Percentiles rank a stretch among this genome's conserved stretches.
phyloP scores from a whole-genome alignment of 352 stramenopile species.

The Phytopythium mirpurense region DNA sequence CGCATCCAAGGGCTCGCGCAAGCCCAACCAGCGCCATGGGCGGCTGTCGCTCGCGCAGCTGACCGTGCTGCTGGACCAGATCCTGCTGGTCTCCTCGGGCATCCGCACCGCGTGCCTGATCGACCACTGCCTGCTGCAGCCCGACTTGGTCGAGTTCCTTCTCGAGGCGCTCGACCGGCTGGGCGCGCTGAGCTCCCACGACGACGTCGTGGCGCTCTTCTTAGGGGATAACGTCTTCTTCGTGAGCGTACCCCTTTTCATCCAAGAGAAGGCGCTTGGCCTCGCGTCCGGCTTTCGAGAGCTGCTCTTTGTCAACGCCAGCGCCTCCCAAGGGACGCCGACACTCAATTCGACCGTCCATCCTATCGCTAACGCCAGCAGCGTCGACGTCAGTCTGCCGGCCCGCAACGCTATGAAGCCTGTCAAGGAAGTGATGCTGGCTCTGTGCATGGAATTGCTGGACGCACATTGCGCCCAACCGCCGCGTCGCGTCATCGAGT shows the following conservation, averaged over 20 bases:
- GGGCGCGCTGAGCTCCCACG: not conserved
- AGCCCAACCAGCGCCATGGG: not conserved
- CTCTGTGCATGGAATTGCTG: constrained; percentile 6
- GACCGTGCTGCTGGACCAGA: constrained; percentile 23
- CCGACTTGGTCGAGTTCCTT: constrained; percentile 15
- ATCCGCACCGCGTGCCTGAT: constrained; percentile 36
- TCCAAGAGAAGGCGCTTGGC: constrained; percentile 26
- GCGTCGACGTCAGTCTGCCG: not conserved
- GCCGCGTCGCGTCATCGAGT: constrained; percentile 14
- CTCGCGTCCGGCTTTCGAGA: constrained; percentile 12
- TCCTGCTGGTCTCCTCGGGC: constrained; percentile 30
- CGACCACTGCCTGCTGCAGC: constrained; percentile 31
- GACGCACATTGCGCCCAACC: not conserved
- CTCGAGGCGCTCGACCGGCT: constrained; percentile 11
- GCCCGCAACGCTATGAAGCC: not conserved
- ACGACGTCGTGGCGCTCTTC: constrained; percentile 19
- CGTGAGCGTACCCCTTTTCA: constrained; percentile 23
- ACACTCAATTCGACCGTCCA: not conserved
- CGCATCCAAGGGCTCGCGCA: not conserved
- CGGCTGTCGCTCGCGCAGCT: constrained; percentile 19
- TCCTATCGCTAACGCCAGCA: too few species aligned
- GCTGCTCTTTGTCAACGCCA: constrained; percentile 31
- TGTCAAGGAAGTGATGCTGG: not conserved
- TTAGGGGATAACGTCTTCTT: constrained; percentile 45
- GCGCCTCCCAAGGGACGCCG: constrained; percentile 13